Base-by-base conservation (phyloP, 768 basidiomycete species). In the Collybiopsis luxurians region DNA sequence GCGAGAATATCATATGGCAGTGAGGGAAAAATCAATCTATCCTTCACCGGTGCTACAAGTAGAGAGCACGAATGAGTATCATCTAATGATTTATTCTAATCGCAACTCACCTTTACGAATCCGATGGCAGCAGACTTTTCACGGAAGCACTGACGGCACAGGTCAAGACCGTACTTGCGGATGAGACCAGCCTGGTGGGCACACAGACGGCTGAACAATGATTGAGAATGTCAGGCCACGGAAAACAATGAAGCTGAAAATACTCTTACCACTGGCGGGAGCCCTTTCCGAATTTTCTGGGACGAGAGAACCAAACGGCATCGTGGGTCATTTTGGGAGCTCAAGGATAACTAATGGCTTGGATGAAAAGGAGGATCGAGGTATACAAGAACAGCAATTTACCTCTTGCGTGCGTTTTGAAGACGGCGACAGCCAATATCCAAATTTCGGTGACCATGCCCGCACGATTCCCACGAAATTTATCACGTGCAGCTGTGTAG, bases 91-190 rank as follows among this genome's bases (percentile, higher is more conserved):
- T 13, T 15, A 26, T 6, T 3, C 2, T 13, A n/a, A n/a, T 19
- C 27, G 46, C 2, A 55, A 62, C 80, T 63, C 63, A 95, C 95
- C 91, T 97, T 97, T 71, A 82, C 79, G 81, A 97, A 97, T 59
- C 95, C 95, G 66, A 97, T 97, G 59, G 90, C 88, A 64, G 87
- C 83, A 52, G 92, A 82, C 79, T 94, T 95, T 80, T 97, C 95
- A 66, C 95, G 90, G 90, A 96, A 97, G 78, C 95, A 97, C 76
- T 97, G 95, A 75, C 95, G 91, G 79, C 95, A 97, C 66, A 97
- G 89, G 79, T 96, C 93, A 64, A 96, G 86, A 57, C 95, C 94
- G 76, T 96, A 95, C 77, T 95, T 92, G 77, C 95, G 90, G 74
- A 97, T 94, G 73, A 97, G 85, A 88, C 95, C 95, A 67, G 93